Percentiles rank a stretch among this genome's conserved stretches.
phyloP scores from a whole-genome alignment of 78 protist species.

The Dictyostelium intermedium region DNA sequence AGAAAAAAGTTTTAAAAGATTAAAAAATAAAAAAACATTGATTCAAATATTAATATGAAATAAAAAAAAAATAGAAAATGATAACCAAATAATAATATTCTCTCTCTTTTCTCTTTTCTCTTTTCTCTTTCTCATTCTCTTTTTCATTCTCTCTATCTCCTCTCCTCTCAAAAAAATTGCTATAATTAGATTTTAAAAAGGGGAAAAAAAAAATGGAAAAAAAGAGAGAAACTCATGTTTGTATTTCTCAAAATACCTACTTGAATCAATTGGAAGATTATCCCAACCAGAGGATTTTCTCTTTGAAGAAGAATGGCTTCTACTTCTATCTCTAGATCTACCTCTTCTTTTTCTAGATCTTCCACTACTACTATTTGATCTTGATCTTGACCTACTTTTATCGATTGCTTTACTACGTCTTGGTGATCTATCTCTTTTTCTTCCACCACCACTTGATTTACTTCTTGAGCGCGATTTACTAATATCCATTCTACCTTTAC shows the following conservation, averaged over 20 bases:
- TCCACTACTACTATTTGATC: not conserved
- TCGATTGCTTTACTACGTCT: not conserved
- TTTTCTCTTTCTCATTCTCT: no score
- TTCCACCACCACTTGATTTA: not conserved
- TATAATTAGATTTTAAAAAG: no score
- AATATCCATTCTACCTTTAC: not conserved
- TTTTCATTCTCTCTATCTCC: not conserved
- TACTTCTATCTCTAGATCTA: constrained; percentile 1
- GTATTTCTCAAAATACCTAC: not conserved
- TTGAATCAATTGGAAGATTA: not conserved
- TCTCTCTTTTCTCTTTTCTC: no score
- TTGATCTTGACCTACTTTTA: not conserved
- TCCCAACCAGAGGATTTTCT: not conserved
- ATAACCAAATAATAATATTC: no score
- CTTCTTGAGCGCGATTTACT: not conserved
- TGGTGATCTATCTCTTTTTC: not conserved
- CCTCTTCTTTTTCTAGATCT: constrained; percentile 21
- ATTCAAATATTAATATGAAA: no score
- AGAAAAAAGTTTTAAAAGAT: no score
- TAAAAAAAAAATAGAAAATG: no score
- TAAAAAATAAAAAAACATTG: no score
- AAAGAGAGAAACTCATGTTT: not conserved
- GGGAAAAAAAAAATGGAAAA: not conserved
- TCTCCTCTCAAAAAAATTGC: not conserved
- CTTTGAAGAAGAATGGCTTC: not conserved